Conservation (phyloP, 2,329 filamentous ascomycete genomes). For the Malbranchea cinnamomea region DNA sequence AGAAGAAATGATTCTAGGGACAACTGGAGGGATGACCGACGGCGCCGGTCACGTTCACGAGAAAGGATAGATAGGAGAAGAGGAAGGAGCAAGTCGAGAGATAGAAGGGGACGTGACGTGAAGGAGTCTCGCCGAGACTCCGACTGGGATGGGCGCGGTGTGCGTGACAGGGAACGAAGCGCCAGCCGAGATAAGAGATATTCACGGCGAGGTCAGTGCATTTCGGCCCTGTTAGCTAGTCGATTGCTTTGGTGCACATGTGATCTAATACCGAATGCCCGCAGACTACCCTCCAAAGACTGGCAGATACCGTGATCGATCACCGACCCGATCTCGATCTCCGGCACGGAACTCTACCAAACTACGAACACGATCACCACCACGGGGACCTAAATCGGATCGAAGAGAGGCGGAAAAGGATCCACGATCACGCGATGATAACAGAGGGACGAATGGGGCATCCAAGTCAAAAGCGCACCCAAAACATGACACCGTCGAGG, state of each 20-base stretch:
- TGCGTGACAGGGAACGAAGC: constrained; percentile 21
- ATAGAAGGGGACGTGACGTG: constrained; percentile 19
- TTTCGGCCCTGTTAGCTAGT: too few relatives aligned
- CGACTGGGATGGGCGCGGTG: constrained; percentile 26
- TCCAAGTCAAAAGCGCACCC: constrained; percentile 11
- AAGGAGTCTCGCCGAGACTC: constrained; percentile 22
- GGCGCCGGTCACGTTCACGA: constrained; percentile 25
- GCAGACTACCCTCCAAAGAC: constrained; percentile 13
- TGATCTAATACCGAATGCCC: not conserved
- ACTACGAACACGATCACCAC: constrained; percentile 22
- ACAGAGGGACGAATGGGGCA: constrained; percentile 14
- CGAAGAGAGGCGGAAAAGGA: constrained; percentile 20
- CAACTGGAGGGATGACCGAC: constrained; percentile 24
- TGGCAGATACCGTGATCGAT: constrained; percentile 21
- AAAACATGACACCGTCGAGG: constrained; percentile 17
- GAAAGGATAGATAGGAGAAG: constrained; percentile 25
- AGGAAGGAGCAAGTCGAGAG: constrained; percentile 30
- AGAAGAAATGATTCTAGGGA: constrained; percentile 22
- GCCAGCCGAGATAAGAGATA: constrained; percentile 18
- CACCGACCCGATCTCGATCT: constrained; percentile 13
- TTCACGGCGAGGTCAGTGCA: constrained; percentile 24
- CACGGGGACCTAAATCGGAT: constrained; percentile 20
- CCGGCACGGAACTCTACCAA: constrained; percentile 22
- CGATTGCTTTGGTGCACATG: constrained; percentile 3
- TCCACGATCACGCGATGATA: constrained; percentile 12